phyloP scores from a whole-genome alignment of 1,284 basidiomycete genomes.

The Naganishia sp. region DNA sequence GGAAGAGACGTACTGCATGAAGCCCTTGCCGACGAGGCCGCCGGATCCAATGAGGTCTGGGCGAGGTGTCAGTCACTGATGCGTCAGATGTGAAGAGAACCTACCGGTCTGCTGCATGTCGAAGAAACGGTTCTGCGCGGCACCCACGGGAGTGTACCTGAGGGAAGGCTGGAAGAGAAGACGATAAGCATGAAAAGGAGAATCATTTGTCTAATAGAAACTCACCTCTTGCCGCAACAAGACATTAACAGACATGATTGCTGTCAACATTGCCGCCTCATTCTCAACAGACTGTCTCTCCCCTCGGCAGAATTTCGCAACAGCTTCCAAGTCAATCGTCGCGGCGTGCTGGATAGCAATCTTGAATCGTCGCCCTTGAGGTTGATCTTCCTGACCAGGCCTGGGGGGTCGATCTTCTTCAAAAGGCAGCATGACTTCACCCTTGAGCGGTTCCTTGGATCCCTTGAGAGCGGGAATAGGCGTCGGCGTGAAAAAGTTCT shows the following conservation, averaged over 20 bases:
- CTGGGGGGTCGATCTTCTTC: conserved; percentile 39
- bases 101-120: conserved; percentile 40
- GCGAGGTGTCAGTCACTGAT: conserved; percentile 23
- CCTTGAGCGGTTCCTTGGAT: conserved; percentile 32
- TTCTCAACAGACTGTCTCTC: conserved; percentile 44
- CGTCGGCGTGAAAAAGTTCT: conserved; percentile 47
- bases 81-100: neutral
- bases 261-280: conserved; percentile 42
- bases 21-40: conserved; percentile 49
- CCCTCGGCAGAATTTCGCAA: conserved; percentile 45
- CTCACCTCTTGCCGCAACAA: conserved; percentile 45
- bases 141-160: conserved; percentile 47
- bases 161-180: neutral
- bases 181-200: neutral
- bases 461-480: conserved; percentile 38
- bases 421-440: conserved; percentile 47
- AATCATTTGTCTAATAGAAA: neutral
- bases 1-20: conserved; percentile 46
- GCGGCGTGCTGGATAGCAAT: conserved; percentile 44
- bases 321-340: conserved; percentile 44
- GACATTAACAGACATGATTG: conserved; percentile 50
- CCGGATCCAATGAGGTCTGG: conserved; percentile 40
- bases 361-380: conserved; percentile 44
- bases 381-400: conserved; percentile 41
- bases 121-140: conserved; percentile 50